Evolutionary conservation across 2,329 filamentous ascomycete genomes (phyloP), one percentile per base, ranked within the genome.

Genomic region (Sphaerulina musiva): DNA sequence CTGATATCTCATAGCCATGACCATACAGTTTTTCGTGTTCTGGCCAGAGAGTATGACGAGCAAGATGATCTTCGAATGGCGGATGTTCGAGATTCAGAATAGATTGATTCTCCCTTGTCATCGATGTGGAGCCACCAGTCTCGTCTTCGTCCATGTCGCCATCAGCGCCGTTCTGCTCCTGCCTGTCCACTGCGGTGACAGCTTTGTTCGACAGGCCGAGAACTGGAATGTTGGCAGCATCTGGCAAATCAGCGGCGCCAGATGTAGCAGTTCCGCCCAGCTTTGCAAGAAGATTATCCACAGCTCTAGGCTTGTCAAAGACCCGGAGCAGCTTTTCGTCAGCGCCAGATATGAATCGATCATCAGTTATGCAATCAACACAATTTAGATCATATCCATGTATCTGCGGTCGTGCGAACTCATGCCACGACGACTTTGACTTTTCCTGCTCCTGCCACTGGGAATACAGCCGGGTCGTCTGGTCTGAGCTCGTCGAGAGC

Each of bases 301-400:
- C 87, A 4, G 86, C 86, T 67, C 83, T 87, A 5, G 93, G 93
- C 72, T 95, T 85, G 66, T 87, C 85, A 71, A 98, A 98, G 1
- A 98, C 92, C 23, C 93, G 86, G 69, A 98, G 81, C n/a, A 98
- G 81, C 73, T 98, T 98, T 75, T 98, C 93, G 62, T 98, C 93
- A 2, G 93, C 93, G 6, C 93, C 93, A 2, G 91, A 95, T 20
- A 97, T 86, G 68, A 98, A 98, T 62, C 85, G 86, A 6, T 82
- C 79, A 6, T 80, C 72, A 6, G 82, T 84, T 4, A 96, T 76
- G 0, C 84, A 80, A 66, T 90, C 87, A 59, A 97, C 84, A 70
- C 93, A 97, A 75, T 97, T 98, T 51, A 98, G 79, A 69, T 98
- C 92, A 70, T 98, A 98, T 38, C 93, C 93, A 69, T 98, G 93